Evolutionary conservation across 2,329 filamentous ascomycete genomes (phyloP).

Genomic region (Talaromyces piceae): DNA sequence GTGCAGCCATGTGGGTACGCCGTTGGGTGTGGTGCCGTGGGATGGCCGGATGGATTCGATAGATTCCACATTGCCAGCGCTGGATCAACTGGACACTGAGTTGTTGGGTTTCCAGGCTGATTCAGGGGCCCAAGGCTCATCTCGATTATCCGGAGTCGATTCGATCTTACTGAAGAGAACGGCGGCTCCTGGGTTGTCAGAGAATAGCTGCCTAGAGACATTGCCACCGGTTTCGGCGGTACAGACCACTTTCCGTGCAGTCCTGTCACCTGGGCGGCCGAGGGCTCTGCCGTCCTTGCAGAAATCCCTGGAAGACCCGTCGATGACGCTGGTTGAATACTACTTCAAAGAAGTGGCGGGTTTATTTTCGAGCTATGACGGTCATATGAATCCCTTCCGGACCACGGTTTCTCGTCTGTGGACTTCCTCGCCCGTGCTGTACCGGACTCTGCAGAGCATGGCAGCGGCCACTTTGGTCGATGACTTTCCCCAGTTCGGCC

Average conservation of each 20-base stretch:
- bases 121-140: not conserved
- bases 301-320: conserved; percentile 39
- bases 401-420: conserved; percentile 52
- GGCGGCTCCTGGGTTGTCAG: not conserved
- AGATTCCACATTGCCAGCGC: conserved; percentile 23
- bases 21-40: conserved; percentile 20
- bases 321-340: conserved; percentile 53
- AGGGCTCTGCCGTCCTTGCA: conserved; percentile 29
- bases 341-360: conserved; percentile 58
- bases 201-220: not conserved
- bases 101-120: conserved; percentile 2
- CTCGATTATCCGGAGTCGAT: not conserved
- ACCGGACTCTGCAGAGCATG: conserved; percentile 58
- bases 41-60: conserved; percentile 20
- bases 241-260: conserved; percentile 16
- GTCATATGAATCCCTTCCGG: conserved; percentile 54
- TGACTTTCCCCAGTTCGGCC: conserved; percentile 48
- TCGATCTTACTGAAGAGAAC: not conserved
- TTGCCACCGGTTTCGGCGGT: conserved; percentile 21
- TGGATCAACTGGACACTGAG: conserved; percentile 24
- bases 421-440: conserved; percentile 52
- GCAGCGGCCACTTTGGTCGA: conserved; percentile 54
- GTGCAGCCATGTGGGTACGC: not conserved
- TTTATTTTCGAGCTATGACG: conserved; percentile 59
- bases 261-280: conserved; percentile 1